These are phyloP conservation scores for Didymella sp. DNA, from an alignment of 2,329 filamentous ascomycete genomes.

Conservation along the genomic window DNA sequence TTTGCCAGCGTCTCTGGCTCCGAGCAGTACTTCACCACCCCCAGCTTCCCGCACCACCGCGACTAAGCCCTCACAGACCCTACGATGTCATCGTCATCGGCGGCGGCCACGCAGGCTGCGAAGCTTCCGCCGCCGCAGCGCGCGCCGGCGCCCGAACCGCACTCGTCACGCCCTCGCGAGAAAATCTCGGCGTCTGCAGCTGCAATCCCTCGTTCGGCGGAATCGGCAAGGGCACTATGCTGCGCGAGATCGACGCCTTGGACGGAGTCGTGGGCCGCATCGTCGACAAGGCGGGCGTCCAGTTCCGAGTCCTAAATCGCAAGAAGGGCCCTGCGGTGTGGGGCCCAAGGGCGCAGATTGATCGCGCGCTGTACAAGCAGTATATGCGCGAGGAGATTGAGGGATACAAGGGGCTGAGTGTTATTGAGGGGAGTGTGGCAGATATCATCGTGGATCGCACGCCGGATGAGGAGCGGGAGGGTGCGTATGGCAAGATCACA, in stretches of 20 bases:
- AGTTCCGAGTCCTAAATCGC: constrained; percentile 87
- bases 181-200: constrained; percentile 92
- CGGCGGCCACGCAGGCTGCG: constrained; percentile 92
- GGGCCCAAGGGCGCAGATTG: constrained; percentile 96
- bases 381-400: constrained; percentile 89
- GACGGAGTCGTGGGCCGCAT: constrained; percentile 88
- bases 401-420: constrained; percentile 77
- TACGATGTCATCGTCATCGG: constrained; percentile 97
- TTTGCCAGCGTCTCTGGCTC: constrained; percentile 56
- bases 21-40: constrained; percentile 28
- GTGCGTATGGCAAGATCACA: constrained; percentile 73
- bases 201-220: constrained; percentile 97
- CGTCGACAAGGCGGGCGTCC: constrained; percentile 92
- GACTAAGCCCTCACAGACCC: constrained; percentile 57
- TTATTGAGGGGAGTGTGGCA: constrained; percentile 86
- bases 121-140: constrained; percentile 90
- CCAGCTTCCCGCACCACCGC: background rate
- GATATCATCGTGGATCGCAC: constrained; percentile 81
- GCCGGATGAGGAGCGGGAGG: constrained; percentile 52
- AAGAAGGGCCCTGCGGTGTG: constrained; percentile 95
- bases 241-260: constrained; percentile 92
- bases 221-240: constrained; percentile 97
- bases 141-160: constrained; percentile 87
- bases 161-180: constrained; percentile 83
- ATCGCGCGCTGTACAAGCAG: constrained; percentile 84